Conservation (phyloP, 2,329 filamentous ascomycete genomes). For the Verticillium nonalfalfae region DNA sequence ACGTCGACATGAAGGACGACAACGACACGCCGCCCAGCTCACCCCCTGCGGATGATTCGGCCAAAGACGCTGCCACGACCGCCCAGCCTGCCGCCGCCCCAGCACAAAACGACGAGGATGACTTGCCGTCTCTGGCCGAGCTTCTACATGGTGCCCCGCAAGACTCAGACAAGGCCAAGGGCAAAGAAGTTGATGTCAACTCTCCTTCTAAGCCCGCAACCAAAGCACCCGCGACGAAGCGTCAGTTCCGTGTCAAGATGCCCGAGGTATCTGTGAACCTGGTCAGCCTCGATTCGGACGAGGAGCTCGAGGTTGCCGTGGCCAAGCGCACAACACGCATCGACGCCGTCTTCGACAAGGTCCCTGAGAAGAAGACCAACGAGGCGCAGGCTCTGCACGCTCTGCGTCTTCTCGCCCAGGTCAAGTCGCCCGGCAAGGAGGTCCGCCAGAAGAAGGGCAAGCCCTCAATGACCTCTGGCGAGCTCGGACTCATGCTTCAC, state of each 20-base stretch:
- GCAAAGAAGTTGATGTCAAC: slow-evolving; percentile 34
- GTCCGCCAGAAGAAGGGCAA: slow-evolving; percentile 33
- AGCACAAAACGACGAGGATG: slow-evolving; percentile 15
- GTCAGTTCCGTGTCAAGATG: slow-evolving; percentile 45
- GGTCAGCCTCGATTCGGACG: slow-evolving; percentile 46
- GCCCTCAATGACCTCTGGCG: slow-evolving; percentile 57
- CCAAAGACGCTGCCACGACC: background rate
- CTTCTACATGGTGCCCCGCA: slow-evolving; percentile 20
- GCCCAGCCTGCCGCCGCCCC: slow-evolving; percentile 4
- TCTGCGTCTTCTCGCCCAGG: slow-evolving; percentile 68
- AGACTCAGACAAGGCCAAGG: slow-evolving; percentile 53
- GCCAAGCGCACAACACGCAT: slow-evolving; percentile 41
- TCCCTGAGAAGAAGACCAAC: slow-evolving; percentile 56
- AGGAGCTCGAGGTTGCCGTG: slow-evolving; percentile 58
- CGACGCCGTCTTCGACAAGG: slow-evolving; percentile 62
- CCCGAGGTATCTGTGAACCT: slow-evolving; percentile 31
- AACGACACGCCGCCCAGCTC: slow-evolving; percentile 34
- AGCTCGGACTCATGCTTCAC: slow-evolving; percentile 63
- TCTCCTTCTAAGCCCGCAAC: slow-evolving; percentile 8
- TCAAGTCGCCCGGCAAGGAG: slow-evolving; percentile 53
- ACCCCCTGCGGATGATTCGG: slow-evolving; percentile 2
- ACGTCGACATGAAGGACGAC: slow-evolving; percentile 48
- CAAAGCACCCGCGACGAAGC: slow-evolving; percentile 26
- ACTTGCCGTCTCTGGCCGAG: slow-evolving; percentile 31
- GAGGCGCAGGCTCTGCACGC: slow-evolving; percentile 59